Evolutionary conservation across 495 filamentous ascomycete species (phyloP).

Genomic region (Penicillium waksmanii): DNA sequence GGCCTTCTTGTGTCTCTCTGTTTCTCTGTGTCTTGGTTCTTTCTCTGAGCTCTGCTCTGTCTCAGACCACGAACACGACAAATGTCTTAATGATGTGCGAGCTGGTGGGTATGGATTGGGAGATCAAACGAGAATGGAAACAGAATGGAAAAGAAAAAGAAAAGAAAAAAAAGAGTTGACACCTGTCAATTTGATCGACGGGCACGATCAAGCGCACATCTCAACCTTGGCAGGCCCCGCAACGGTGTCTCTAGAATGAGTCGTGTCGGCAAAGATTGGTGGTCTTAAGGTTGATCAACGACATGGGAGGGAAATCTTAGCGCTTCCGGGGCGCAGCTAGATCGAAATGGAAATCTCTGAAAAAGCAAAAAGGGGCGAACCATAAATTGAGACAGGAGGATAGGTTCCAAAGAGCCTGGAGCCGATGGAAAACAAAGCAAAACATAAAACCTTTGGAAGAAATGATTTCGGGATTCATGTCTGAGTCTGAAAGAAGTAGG

Average conservation of each 20-base stretch:
- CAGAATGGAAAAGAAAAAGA: slow-evolving; percentile 10
- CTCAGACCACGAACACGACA: slow-evolving; percentile 3
- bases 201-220: slow-evolving; percentile 15
- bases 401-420: background rate
- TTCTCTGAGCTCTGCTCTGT: slow-evolving; percentile 1
- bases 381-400: slow-evolving; percentile 15
- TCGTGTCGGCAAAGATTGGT: slow-evolving; percentile 15
- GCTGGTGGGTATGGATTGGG: background rate
- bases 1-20: background rate
- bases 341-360: slow-evolving; percentile 27
- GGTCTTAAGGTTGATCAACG: slow-evolving; percentile 27
- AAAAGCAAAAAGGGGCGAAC: slow-evolving; percentile 23
- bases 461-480: background rate
- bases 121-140: slow-evolving; percentile 9
- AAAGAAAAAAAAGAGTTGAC: slow-evolving; percentile 20
- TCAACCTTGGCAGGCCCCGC: background rate
- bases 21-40: background rate
- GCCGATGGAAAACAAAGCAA: slow-evolving; percentile 6
- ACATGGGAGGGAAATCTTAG: slow-evolving; percentile 21
- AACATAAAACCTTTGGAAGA: slow-evolving; percentile 1
- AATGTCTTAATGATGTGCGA: slow-evolving; percentile 14
- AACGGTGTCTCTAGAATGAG: slow-evolving; percentile 17
- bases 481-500: slow-evolving; percentile 6
- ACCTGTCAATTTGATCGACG: slow-evolving; percentile 32
- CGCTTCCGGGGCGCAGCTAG: slow-evolving; percentile 28